phyloP scores from a whole-genome alignment of 257 asterid species.

The Nicotiana attenuata region DNA sequence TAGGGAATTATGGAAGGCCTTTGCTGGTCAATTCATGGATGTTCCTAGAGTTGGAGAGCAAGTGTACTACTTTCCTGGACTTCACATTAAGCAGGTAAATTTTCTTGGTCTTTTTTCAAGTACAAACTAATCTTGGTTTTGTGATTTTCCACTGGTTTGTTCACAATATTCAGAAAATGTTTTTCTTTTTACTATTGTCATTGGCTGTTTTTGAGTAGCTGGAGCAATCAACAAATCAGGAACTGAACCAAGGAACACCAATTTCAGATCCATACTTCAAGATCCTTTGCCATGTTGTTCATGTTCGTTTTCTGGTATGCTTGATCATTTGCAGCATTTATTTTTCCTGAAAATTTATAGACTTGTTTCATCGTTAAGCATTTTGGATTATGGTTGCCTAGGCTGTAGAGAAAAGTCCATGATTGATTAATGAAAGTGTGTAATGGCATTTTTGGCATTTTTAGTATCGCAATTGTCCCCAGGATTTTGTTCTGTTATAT shows the following conservation, averaged over 20 bases:
- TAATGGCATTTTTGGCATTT: background rate
- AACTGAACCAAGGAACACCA: background rate
- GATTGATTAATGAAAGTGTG: background rate
- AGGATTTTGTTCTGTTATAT: background rate
- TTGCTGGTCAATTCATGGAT: background rate
- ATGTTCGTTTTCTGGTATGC: background rate
- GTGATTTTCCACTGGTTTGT: no score
- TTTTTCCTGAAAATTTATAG: background rate
- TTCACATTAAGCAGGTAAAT: background rate
- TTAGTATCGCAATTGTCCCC: background rate
- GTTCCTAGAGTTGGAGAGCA: background rate
- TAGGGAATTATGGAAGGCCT: background rate
- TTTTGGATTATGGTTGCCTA: background rate
- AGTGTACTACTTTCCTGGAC: background rate
- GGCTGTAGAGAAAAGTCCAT: background rate
- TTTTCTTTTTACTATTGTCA: background rate
- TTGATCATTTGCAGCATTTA: background rate
- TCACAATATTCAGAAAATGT: no score
- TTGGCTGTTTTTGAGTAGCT: background rate
- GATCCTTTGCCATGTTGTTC: background rate
- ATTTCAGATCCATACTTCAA: background rate
- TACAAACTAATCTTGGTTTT: no score
- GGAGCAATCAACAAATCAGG: background rate
- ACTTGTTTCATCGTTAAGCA: background rate
- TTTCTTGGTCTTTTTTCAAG: background rate